phyloP scores from a whole-genome alignment of 441 rosid genomes.

The Brassica balearica region DNA sequence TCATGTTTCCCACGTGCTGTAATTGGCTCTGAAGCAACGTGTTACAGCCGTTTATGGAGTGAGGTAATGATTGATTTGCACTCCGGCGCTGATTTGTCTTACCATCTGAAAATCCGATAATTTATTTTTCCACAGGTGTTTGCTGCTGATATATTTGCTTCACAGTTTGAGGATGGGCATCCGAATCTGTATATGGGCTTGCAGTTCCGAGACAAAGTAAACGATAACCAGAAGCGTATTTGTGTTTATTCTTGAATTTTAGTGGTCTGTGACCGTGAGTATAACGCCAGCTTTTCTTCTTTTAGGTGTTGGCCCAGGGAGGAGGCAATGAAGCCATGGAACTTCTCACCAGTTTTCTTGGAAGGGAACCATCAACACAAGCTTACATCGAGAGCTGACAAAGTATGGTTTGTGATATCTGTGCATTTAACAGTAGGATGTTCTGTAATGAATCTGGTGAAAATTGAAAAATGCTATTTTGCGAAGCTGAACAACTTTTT shows the following conservation, averaged over 20 bases:
- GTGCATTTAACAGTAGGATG: constrained; percentile 3
- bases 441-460: not conserved
- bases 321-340: constrained; percentile 87
- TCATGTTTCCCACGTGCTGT: constrained; percentile 93
- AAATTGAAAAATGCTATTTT: constrained; percentile 11
- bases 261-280: not conserved
- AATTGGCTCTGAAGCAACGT: constrained; percentile 90
- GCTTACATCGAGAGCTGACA: constrained; percentile 68
- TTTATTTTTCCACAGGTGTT: constrained; percentile 59
- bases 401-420: constrained; percentile 53
- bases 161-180: constrained; percentile 71
- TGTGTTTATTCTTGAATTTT: not conserved
- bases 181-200: constrained; percentile 65
- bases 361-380: constrained; percentile 87
- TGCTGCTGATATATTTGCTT: constrained; percentile 86
- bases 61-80: constrained; percentile 56
- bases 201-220: constrained; percentile 84
- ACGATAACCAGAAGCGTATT: constrained; percentile 3
- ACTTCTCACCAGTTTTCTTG: constrained; percentile 78
- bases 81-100: constrained; percentile 28
- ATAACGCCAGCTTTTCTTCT: constrained; percentile 13
- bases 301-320: constrained; percentile 86
- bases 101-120: not conserved
- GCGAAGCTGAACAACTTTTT: too few relatives aligned
- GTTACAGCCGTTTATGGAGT: constrained; percentile 91